phyloP scores from a whole-genome alignment of 108 stramenopile genomes.

The Hondaea fermentalgiana region DNA sequence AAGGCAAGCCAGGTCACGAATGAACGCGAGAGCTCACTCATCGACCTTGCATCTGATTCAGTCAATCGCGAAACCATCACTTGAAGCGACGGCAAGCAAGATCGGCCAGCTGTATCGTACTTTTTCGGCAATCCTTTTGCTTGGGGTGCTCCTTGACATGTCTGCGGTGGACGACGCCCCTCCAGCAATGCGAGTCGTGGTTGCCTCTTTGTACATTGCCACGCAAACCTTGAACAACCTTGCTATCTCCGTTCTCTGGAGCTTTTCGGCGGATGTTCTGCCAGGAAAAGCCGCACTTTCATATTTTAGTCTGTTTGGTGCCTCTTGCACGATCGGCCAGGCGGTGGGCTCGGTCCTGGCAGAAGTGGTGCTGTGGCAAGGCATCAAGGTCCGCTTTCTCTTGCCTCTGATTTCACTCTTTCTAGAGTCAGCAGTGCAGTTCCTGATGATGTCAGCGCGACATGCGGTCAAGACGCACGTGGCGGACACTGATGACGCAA shows the following conservation, averaged over 20 bases:
- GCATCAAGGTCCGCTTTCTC: neutral
- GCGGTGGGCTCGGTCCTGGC: neutral
- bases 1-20: no score
- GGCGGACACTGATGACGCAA: no score
- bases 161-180: neutral
- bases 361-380: neutral
- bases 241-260: neutral
- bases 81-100: neutral
- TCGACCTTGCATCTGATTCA: neutral
- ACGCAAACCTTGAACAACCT: neutral
- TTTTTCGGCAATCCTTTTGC: neutral
- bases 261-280: neutral
- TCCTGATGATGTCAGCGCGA: no score
- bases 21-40: no score
- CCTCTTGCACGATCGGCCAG: slow-evolving; percentile 3
- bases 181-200: neutral
- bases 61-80: neutral
- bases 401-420: neutral
- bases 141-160: neutral
- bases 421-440: neutral
- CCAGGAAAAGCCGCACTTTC: neutral
- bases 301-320: neutral
- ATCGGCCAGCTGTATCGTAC: neutral
- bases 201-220: neutral
- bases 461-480: neutral